These are phyloP conservation scores for Termitomyces bulborhizus DNA, from an alignment of 768 basidiomycete species.

Conservation along the genomic window DNA sequence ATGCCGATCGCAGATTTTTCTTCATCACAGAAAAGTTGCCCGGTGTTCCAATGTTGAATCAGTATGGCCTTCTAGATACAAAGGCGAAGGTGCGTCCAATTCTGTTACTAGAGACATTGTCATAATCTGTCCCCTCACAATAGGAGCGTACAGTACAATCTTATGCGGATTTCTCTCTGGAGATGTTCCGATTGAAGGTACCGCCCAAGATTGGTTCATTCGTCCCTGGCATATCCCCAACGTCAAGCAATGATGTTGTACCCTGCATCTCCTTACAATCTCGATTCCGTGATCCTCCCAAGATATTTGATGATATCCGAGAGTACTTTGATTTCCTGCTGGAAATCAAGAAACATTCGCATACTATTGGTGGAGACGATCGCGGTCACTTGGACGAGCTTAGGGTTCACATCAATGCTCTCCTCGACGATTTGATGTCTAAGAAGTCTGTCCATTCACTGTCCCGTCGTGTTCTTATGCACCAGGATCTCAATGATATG, in stretches of 20 bases:
- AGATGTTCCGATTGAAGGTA: neutral
- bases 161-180: neutral
- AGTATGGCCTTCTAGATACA: neutral
- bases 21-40: slow-evolving; percentile 4
- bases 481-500: neutral
- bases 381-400: neutral
- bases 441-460: neutral
- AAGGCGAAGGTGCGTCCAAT: neutral
- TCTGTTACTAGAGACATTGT: neutral
- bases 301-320: slow-evolving; percentile 2
- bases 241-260: neutral
- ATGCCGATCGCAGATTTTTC: neutral
- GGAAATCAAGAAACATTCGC: slow-evolving; percentile 2
- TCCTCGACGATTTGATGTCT: neutral
- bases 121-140: neutral
- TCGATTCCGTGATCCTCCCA: neutral
- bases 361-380: neutral
- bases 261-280: neutral
- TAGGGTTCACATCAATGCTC: neutral
- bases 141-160: neutral
- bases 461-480: neutral
- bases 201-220: slow-evolving; percentile 2
- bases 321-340: slow-evolving; percentile 6
- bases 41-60: neutral
- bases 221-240: neutral